Evolutionary conservation across 768 basidiomycete genomes (phyloP).

Genomic region (Leccinum truebloodii): DNA sequence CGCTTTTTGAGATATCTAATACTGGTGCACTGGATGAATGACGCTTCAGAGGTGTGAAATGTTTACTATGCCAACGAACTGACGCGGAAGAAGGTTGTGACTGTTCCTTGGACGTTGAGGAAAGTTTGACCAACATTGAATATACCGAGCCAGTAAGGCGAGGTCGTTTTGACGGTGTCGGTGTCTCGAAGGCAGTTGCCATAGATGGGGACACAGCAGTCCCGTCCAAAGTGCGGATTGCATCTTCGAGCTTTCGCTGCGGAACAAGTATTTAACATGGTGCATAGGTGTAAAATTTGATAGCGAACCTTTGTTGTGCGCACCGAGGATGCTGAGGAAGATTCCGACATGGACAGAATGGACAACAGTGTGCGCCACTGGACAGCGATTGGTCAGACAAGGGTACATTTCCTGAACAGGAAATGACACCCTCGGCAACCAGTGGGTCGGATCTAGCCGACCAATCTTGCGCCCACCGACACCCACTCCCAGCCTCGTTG

Average conservation of each 20-base stretch:
- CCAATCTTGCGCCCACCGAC: no score
- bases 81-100: slow-evolving; percentile 32
- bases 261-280: not conserved
- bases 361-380: not conserved
- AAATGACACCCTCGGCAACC: not conserved
- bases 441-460: no score
- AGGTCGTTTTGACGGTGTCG: slow-evolving; percentile 52
- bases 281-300: not conserved
- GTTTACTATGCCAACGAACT: slow-evolving; percentile 8
- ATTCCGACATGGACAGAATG: slow-evolving; percentile 14
- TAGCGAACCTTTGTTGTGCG: slow-evolving; percentile 46
- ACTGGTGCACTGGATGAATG: not conserved
- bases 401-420: not conserved
- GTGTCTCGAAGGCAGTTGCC: slow-evolving; percentile 29
- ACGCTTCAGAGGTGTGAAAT: slow-evolving; percentile 6
- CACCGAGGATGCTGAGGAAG: slow-evolving; percentile 23
- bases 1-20: slow-evolving; percentile 49
- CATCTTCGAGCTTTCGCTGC: slow-evolving; percentile 83
- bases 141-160: slow-evolving; percentile 63
- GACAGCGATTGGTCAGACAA: not conserved
- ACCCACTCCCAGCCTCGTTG: no score
- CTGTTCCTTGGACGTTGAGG: slow-evolving; percentile 55
- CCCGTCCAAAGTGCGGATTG: slow-evolving; percentile 67
- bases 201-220: slow-evolving; percentile 48
- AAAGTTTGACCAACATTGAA: slow-evolving; percentile 78